These are phyloP conservation scores for Arthrobotrys sphaeroides DNA, from an alignment of 2,329 filamentous ascomycete genomes.

Conservation along the genomic window DNA sequence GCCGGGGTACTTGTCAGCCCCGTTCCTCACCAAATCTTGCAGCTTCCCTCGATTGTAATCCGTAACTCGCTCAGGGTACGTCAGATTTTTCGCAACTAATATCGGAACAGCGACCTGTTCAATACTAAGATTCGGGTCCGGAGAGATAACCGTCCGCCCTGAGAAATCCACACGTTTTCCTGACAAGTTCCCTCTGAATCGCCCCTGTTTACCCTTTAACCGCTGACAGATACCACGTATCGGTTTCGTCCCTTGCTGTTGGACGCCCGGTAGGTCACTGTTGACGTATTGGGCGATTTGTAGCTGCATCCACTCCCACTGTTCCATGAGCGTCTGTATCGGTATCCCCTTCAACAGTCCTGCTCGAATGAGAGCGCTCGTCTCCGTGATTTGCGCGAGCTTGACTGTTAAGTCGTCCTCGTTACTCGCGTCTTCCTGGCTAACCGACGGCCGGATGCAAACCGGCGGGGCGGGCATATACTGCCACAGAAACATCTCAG, in stretches of 20 bases:
- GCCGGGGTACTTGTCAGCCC: slow-evolving; percentile 82
- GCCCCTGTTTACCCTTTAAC: slow-evolving; percentile 94
- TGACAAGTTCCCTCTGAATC: slow-evolving; percentile 94
- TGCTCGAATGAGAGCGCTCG: slow-evolving; percentile 85
- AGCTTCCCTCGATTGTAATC: slow-evolving; percentile 86
- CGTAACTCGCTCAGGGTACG: slow-evolving; percentile 89
- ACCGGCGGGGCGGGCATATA: slow-evolving; percentile 93
- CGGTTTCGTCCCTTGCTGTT: slow-evolving; percentile 85
- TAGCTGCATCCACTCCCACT: slow-evolving; percentile 96
- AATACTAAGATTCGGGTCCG: slow-evolving; percentile 91
- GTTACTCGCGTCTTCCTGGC: slow-evolving; percentile 89
- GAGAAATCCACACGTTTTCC: slow-evolving; percentile 99
- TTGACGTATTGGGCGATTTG: slow-evolving; percentile 99
- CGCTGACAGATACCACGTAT: slow-evolving; percentile 95
- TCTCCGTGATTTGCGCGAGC: slow-evolving; percentile 93
- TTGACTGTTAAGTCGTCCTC: slow-evolving; percentile 98
- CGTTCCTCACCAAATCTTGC: slow-evolving; percentile 76
- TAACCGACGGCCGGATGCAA: slow-evolving; percentile 91
- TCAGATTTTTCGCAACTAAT: slow-evolving; percentile 93
- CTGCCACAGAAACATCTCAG: slow-evolving; percentile 98
- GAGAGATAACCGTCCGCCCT: slow-evolving; percentile 94
- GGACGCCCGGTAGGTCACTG: slow-evolving; percentile 91
- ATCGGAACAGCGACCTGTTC: slow-evolving; percentile 92
- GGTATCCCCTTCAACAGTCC: slow-evolving; percentile 64
- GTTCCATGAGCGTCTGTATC: slow-evolving; percentile 91